These are phyloP conservation scores for Pythium pyrilobum DNA, from an alignment of 352 stramenopile genomes.

Conservation along the genomic window DNA sequence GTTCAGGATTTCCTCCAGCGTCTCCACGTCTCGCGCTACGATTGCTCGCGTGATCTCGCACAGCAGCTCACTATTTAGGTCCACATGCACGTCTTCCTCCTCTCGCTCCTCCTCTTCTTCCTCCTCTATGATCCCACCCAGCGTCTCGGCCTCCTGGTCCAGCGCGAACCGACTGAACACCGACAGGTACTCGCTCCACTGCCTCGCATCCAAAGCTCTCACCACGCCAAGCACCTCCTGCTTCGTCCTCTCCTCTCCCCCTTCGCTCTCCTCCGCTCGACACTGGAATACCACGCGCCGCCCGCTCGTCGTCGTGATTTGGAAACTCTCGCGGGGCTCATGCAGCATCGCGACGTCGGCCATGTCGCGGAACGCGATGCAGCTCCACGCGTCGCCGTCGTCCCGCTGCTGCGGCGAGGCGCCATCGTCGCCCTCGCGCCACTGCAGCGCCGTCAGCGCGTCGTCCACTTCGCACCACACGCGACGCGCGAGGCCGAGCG, in stretches of 20 bases:
- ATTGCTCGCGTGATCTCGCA: conserved; percentile 24
- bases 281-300: conserved; percentile 47
- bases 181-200: conserved; percentile 49
- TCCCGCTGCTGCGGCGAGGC: too few relatives aligned
- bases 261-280: conserved; percentile 10
- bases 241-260: not conserved
- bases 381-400: conserved; percentile 4
- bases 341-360: conserved; percentile 17
- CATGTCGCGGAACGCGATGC: conserved; percentile 33
- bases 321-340: conserved; percentile 27
- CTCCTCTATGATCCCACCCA: not conserved
- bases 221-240: not conserved
- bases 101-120: not conserved
- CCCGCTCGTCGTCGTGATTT: conserved; percentile 26
- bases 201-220: conserved; percentile 21
- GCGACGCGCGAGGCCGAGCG: conserved; percentile 23
- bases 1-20: conserved; percentile 18
- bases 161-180: conserved; percentile 39
- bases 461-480: conserved; percentile 55
- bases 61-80: conserved; percentile 7
- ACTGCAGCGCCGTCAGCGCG: conserved; percentile 37
- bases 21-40: conserved; percentile 11
- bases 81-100: not conserved
- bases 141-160: not conserved
- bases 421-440: conserved; percentile 26